Percentiles rank a stretch among this genome's conserved stretches.
phyloP scores from a whole-genome alignment of 768 basidiomycete species.

The Kwoniella pini region DNA sequence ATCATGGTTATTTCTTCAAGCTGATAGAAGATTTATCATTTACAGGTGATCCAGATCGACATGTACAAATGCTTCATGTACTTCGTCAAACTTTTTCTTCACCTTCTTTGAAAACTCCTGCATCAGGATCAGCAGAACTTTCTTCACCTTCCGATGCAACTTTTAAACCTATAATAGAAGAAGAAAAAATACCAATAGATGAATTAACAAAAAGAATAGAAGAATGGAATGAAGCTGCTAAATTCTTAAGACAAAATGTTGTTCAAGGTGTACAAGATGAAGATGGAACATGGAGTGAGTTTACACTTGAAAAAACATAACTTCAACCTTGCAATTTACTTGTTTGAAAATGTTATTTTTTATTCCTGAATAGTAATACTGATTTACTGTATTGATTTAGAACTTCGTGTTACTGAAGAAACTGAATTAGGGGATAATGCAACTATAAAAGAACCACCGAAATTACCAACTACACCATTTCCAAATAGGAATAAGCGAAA shows the following conservation, averaged over 20 bases:
- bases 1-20: no score
- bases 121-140: constrained; percentile 14
- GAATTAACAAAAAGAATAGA: constrained; percentile 41
- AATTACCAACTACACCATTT: constrained; percentile 49
- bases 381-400: constrained; percentile 55
- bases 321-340: no score
- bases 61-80: constrained; percentile 26
- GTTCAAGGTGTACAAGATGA: constrained; percentile 71
- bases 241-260: constrained; percentile 74
- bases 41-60: constrained; percentile 29
- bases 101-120: constrained; percentile 41
- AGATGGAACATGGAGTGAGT: constrained; percentile 63
- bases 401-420: constrained; percentile 69
- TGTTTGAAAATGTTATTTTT: no score
- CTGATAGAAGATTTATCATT: no score
- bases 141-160: not conserved
- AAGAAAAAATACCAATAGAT: constrained; percentile 1
- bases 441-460: constrained; percentile 65
- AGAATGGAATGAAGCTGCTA: constrained; percentile 71
- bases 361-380: not conserved
- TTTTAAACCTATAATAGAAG: not conserved
- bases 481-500: constrained; percentile 47
- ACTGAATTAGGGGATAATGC: constrained; percentile 87
- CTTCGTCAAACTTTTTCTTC: constrained; percentile 47
- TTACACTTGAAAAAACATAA: constrained; percentile 23